Base-by-base conservation (phyloP, 495 filamentous ascomycete species). In the Neurospora africana region DNA sequence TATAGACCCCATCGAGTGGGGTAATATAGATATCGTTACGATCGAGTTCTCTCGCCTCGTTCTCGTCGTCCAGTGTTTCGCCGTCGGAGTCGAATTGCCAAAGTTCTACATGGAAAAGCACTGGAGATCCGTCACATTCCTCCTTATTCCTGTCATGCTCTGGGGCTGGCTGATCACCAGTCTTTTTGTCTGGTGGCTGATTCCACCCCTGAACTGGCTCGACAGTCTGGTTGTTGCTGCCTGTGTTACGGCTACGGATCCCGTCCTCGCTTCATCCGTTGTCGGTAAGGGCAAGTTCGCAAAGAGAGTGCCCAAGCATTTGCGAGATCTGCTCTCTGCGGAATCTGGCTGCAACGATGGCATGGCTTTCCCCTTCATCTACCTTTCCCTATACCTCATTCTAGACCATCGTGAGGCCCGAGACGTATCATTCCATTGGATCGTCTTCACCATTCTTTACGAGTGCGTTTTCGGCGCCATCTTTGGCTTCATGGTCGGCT, bases 341-440 rank as follows among this genome's bases (percentile, higher is more conserved):
- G 96, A 99, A 81, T 98, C 96, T 2, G 96, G 96, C 33, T 99
- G 96, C 85, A 99, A 99, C 83, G 96, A 99, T 80, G 96, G 96
- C 81, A 98, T 98, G 96, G 95, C 96, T 21, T 99, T 99, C 82
- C 96, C 96, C 8, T 99, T 99, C 82, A 90, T 99, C 78, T 99
- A 98, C 80, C 86, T 98, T 19, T 87, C 91, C 3, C 85, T 97
- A 67, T 98, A 98, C 76, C 87, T 98, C 71, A 92, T 97, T 71
- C 87, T 89, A 27, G 96, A 94, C 78, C 83, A 90, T 70, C 89
- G 88, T 4, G 78, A 92, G 74, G 86, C 90, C 7, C 81, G 82
- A 47, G 77, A 91, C 68, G 92, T 97, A 35, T 86, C 92, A 15
- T 88, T 91, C 70, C 88, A 98, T 79, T 99, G 94, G 93, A 89